A percentile compares a stretch with the other conserved stretches of the same genome.
Evolutionary conservation across 1,284 basidiomycete species (phyloP).

Genomic region (Austroboletus olivaceoglutinosus): DNA sequence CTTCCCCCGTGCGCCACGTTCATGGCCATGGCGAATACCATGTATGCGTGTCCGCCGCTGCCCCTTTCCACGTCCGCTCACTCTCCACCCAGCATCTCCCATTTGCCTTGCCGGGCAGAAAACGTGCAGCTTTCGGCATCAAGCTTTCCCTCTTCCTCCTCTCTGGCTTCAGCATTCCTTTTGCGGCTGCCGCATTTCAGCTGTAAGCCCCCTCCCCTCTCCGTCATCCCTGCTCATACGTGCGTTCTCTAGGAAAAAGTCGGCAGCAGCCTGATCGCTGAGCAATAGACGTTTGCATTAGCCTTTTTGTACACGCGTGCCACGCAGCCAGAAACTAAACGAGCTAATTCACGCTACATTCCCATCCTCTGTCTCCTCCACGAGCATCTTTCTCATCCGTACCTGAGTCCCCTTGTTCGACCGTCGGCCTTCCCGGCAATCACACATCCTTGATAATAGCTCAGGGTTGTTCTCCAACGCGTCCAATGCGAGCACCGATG

Average conservation of each 20-base stretch:
- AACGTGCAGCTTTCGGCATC: constrained; percentile 48
- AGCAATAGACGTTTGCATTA: constrained; percentile 7
- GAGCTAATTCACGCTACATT: constrained; percentile 12
- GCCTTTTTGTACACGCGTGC: constrained; percentile 11
- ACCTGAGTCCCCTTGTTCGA: constrained; percentile 43
- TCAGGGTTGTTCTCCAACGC: constrained; percentile 60
- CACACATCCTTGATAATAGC: constrained; percentile 60
- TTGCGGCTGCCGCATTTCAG: constrained; percentile 60
- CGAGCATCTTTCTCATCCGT: constrained; percentile 36
- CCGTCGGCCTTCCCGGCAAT: constrained; percentile 49
- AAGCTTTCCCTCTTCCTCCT: constrained; percentile 57
- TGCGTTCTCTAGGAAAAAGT: constrained; percentile 35
- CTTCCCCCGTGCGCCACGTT: constrained; percentile 32
- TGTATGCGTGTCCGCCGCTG: constrained; percentile 39
- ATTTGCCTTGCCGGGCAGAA: constrained; percentile 61
- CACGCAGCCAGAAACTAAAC: constrained; percentile 1
- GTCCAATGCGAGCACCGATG: constrained; percentile 61
- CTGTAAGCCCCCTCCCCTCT: constrained; percentile 48
- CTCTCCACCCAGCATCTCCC: constrained; percentile 59
- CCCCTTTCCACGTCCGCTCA: neutral
- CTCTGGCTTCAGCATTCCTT: constrained; percentile 65
- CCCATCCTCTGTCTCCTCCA: constrained; percentile 34
- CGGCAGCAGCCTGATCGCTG: constrained; percentile 22
- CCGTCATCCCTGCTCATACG: constrained; percentile 6
- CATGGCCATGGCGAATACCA: constrained; percentile 59